A percentile compares a stretch with the other conserved stretches of the same genome.
Evolutionary conservation across 345 rosid species (phyloP).

Genomic region (Nephelium lappaceum): DNA sequence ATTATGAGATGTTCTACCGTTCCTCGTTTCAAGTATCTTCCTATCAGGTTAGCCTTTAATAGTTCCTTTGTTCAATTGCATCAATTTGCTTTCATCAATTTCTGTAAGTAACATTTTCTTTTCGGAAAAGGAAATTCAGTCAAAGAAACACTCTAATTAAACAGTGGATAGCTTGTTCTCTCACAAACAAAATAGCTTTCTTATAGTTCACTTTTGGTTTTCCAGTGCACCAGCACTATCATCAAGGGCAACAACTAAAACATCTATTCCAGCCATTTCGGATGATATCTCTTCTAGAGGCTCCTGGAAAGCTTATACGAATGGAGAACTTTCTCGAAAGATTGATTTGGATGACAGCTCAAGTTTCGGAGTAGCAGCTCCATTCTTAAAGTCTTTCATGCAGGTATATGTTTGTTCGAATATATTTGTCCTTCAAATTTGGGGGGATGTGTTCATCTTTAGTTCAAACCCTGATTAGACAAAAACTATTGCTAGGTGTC

Average conservation of each 20-base stretch:
- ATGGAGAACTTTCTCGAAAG: slow-evolving; percentile 67
- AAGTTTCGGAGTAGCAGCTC: slow-evolving; percentile 82
- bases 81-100: background rate
- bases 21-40: slow-evolving; percentile 97
- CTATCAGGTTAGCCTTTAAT: slow-evolving; percentile 68
- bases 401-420: slow-evolving; percentile 50
- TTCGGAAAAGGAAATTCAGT: background rate
- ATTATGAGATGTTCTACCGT: slow-evolving; percentile 91
- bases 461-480: background rate
- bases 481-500: background rate
- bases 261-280: slow-evolving; percentile 50
- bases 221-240: slow-evolving; percentile 86
- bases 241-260: slow-evolving; percentile 65
- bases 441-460: background rate
- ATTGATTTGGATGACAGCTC: slow-evolving; percentile 67
- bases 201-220: background rate
- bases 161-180: background rate
- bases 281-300: slow-evolving; percentile 60
- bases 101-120: background rate
- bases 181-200: background rate
- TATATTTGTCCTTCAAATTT: background rate
- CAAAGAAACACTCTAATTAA: background rate
- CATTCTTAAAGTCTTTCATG: slow-evolving; percentile 89
- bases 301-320: slow-evolving; percentile 67
- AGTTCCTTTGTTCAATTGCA: slow-evolving; percentile 9